These are phyloP conservation scores for Trichoderma gracile DNA, from an alignment of 2,329 filamentous ascomycete genomes.

Conservation along the genomic window DNA sequence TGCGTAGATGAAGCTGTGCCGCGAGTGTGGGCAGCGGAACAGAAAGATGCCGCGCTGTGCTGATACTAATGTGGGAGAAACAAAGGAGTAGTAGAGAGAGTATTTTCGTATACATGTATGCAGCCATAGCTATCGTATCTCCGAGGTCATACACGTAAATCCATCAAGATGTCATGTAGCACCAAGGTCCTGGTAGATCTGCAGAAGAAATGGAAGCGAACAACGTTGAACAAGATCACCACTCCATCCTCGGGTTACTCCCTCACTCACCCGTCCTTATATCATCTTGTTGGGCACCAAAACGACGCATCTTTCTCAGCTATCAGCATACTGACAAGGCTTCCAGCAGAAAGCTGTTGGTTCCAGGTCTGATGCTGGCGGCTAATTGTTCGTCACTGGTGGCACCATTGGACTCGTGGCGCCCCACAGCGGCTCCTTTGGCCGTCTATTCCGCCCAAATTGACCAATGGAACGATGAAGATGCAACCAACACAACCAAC, in stretches of 20 bases:
- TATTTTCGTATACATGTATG: neutral
- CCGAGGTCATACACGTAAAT: neutral
- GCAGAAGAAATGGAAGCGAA: neutral
- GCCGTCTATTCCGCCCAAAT: neutral
- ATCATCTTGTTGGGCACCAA: neutral
- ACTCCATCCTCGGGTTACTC: neutral
- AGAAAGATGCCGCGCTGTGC: neutral
- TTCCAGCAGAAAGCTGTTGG: conserved; percentile 9
- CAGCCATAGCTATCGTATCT: neutral
- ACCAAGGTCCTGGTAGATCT: neutral
- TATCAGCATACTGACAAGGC: neutral
- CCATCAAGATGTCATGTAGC: neutral
- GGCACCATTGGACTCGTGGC: neutral
- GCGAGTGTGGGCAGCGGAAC: neutral
- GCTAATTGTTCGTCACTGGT: neutral
- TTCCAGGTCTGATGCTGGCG: conserved; percentile 2
- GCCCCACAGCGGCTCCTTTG: conserved; percentile 1
- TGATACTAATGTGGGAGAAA: neutral
- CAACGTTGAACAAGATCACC: neutral
- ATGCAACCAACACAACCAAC: neutral
- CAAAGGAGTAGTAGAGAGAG: neutral
- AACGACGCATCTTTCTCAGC: neutral
- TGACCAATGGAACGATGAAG: neutral
- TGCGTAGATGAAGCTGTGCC: neutral
- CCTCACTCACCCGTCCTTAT: neutral